Evolutionary conservation across 176 grass and related monocot genomes (phyloP).

Genomic region (Carex kokanica): DNA sequence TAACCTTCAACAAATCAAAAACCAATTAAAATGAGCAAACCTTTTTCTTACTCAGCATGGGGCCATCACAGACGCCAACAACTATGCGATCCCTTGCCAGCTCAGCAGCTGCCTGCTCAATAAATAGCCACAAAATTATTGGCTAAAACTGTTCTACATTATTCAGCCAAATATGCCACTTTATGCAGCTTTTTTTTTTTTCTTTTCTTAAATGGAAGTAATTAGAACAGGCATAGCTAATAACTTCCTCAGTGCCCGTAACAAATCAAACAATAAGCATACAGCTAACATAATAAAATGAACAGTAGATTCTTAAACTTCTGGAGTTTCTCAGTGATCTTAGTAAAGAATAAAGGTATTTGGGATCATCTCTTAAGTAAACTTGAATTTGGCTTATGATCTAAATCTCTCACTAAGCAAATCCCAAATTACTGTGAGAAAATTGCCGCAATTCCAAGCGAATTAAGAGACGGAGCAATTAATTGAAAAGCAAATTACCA

Average conservation of each 20-base stretch:
- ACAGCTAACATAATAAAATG: not conserved
- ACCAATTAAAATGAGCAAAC: not conserved
- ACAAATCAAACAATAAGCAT: not conserved
- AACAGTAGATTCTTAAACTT: not conserved
- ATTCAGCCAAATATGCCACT: not conserved
- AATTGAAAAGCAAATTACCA: not conserved
- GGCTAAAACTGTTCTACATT: not conserved
- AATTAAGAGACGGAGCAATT: not conserved
- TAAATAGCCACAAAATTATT: not conserved
- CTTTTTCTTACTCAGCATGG: conserved; percentile 93
- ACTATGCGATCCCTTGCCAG: conserved; percentile 62
- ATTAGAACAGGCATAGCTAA: not conserved
- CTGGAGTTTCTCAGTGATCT: not conserved
- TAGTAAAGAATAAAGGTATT: not conserved
- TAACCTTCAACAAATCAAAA: not conserved
- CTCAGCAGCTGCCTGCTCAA: conserved; percentile 62
- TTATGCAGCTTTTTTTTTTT: not conserved
- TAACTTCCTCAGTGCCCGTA: not conserved
- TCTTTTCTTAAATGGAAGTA: not conserved
- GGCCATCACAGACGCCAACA: conserved; percentile 82
- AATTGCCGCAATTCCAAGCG: not conserved
- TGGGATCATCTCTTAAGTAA: not conserved
- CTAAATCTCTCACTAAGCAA: not conserved
- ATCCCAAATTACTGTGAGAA: not conserved
- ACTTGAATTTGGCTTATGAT: not conserved